These are phyloP conservation scores for Dactylellina parvicollis DNA, from an alignment of 2,329 filamentous ascomycete genomes.

Conservation along the genomic window DNA sequence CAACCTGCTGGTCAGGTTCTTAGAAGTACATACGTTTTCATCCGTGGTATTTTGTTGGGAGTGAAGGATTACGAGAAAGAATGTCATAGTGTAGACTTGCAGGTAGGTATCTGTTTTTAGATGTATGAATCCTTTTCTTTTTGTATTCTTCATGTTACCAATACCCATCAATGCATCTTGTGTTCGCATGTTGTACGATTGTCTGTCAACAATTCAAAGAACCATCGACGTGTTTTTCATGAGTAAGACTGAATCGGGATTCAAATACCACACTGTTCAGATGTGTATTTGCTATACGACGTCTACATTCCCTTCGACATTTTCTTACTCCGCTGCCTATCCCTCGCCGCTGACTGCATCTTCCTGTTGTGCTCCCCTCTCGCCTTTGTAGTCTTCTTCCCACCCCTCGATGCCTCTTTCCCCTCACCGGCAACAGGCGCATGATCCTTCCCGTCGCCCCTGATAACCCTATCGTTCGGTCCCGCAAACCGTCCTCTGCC, in stretches of 20 bases:
- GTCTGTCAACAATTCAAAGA: too few species aligned
- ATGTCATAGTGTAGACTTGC: background rate
- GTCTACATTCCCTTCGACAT: conserved; percentile 35
- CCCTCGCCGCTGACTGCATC: conserved; percentile 42
- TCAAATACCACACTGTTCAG: background rate
- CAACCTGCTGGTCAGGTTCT: conserved; percentile 25
- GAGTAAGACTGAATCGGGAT: too few species aligned
- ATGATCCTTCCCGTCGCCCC: conserved; percentile 34
- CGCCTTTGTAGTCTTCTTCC: conserved; percentile 49
- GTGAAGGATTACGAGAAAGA: background rate
- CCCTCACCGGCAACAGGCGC: conserved; percentile 25
- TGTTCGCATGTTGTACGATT: background rate
- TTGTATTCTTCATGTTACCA: background rate
- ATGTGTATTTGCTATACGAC: background rate
- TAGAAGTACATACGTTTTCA: background rate
- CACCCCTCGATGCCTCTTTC: conserved; percentile 22
- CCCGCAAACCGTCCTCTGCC: conserved; percentile 6
- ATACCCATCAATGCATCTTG: conserved; percentile 27
- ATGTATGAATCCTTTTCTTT: background rate
- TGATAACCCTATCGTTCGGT: conserved; percentile 42
- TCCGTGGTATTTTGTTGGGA: background rate
- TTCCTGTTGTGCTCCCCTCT: conserved; percentile 47
- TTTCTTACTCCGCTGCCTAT: conserved; percentile 47
- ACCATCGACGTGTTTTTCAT: too few species aligned
- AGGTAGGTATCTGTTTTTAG: conserved; percentile 12